phyloP scores from a whole-genome alignment of 805 yeast genomes.

The Blastobotrys americana region DNA sequence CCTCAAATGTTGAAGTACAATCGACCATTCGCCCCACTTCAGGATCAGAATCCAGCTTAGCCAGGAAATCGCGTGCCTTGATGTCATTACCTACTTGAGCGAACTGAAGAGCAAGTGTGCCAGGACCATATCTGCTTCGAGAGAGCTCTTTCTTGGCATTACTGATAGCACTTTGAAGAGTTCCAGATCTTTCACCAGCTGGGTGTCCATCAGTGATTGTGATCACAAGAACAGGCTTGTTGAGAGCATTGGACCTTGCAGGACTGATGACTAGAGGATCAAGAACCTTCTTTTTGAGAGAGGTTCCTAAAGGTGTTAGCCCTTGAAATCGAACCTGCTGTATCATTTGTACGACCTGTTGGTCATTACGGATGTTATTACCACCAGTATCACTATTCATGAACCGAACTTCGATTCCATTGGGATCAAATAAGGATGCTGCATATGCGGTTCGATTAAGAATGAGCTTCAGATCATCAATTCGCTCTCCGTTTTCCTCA shows the following conservation, averaged over 20 bases:
- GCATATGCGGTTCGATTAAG: conserved; percentile 25
- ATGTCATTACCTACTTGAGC: conserved; percentile 30
- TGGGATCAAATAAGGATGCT: conserved; percentile 26
- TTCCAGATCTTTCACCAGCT: conserved; percentile 25
- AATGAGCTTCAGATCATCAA: conserved; percentile 28
- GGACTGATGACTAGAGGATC: conserved; percentile 26
- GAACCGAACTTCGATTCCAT: conserved; percentile 29
- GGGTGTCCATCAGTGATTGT: conserved; percentile 29
- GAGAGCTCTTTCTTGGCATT: conserved; percentile 21
- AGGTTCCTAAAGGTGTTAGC: conserved; percentile 26
- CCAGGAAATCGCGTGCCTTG: conserved; percentile 26
- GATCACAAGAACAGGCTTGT: conserved; percentile 27
- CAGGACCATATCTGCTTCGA: conserved; percentile 24
- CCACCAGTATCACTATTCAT: conserved; percentile 25
- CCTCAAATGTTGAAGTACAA: conserved; percentile 26
- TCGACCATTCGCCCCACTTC: conserved; percentile 26
- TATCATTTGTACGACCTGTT: conserved; percentile 21
- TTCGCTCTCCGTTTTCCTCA: conserved; percentile 29
- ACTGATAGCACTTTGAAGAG: conserved; percentile 21
- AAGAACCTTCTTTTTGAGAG: conserved; percentile 22
- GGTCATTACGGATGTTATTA: conserved; percentile 21
- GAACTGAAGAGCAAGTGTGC: conserved; percentile 28
- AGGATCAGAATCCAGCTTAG: conserved; percentile 24
- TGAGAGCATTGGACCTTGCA: conserved; percentile 17
- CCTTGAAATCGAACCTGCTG: conserved; percentile 23